Base-by-base conservation (phyloP, 1,139 yeast genomes). In the Schwanniomyces etchellsii region DNA sequence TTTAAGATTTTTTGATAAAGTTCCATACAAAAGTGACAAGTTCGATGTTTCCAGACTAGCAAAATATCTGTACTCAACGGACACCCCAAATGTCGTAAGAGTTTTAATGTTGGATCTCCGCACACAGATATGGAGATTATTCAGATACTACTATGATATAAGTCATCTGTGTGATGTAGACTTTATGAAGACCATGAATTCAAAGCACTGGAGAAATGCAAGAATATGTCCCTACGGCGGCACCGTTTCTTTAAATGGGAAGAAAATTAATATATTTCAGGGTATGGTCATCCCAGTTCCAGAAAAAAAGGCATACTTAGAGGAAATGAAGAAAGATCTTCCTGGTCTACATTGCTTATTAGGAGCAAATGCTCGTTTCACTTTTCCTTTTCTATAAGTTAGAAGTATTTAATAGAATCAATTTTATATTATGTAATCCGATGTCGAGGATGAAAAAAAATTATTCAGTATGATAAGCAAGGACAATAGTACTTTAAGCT, bases 61-160 rank as follows among this genome's bases (percentile, higher is more conserved):
- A 4, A 50, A 54, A 42, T 51, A 60, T 27, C 58, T 54, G 32
- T 39, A 64, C 22, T 44, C 50, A 1, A 39, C 58, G 2, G 49
- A 52, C 27, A 56, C 58, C 38, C 34, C 51, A 24, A 53, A 61
- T 28, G 40, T 56, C 9, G 49, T 60, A 29, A 48, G 73, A 28
- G 44, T 67, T 14, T 53, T 65, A 12, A 61, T 56, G 4, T 53
- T 63, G 30, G 64, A 65, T 39, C 45, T 66, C 26, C 58, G 55
- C 29, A 62, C 72, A 1, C 72, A 65, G 40, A 62, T 64, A 3
- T 67, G 72, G 72, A 52, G 57, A 27, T 67, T 61, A 37, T 43
- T 57, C 38, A 47, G 57, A 24, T 65, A 54, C 40, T 58, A 52
- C 38, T 57, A 52, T 36, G 68, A 64, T 35, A 38, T 60, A 10